Conservation (phyloP, 352 stramenopile species). For the Pythium aquatile region DNA sequence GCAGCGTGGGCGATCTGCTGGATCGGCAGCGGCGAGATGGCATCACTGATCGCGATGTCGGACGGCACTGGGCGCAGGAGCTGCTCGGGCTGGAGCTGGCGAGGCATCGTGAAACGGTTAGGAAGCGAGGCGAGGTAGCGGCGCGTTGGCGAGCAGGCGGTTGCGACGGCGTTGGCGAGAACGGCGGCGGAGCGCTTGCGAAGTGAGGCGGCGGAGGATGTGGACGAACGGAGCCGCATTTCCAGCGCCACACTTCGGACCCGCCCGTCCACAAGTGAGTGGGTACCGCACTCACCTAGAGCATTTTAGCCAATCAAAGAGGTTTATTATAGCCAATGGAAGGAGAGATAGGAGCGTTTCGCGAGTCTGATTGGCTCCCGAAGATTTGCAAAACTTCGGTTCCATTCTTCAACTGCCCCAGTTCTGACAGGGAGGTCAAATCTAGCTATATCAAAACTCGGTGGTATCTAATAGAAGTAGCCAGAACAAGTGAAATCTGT, state of each 20-base stretch:
- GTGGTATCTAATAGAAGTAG: neutral
- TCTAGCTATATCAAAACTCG: neutral
- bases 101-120: constrained; percentile 32
- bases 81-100: constrained; percentile 54
- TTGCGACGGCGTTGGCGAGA: neutral
- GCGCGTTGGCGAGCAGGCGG: neutral
- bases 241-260: constrained; percentile 12
- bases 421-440: neutral
- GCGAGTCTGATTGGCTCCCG: constrained; percentile 12
- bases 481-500: neutral
- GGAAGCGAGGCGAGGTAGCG: neutral
- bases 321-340: constrained; percentile 12
- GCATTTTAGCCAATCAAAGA: constrained; percentile 18
- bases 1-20: constrained; percentile 53
- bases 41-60: constrained; percentile 83
- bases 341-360: neutral
- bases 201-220: constrained; percentile 8
- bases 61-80: constrained; percentile 69
- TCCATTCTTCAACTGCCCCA: constrained; percentile 26
- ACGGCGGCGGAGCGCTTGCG: neutral
- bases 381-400: neutral
- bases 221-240: constrained; percentile 22
- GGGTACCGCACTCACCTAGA: neutral
- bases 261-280: constrained; percentile 2
- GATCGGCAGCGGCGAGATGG: constrained; percentile 67